These are phyloP conservation scores for Zygosaccharomyces pseudobailii DNA, from an alignment of 1,139 yeast genomes.

Conservation along the genomic window DNA sequence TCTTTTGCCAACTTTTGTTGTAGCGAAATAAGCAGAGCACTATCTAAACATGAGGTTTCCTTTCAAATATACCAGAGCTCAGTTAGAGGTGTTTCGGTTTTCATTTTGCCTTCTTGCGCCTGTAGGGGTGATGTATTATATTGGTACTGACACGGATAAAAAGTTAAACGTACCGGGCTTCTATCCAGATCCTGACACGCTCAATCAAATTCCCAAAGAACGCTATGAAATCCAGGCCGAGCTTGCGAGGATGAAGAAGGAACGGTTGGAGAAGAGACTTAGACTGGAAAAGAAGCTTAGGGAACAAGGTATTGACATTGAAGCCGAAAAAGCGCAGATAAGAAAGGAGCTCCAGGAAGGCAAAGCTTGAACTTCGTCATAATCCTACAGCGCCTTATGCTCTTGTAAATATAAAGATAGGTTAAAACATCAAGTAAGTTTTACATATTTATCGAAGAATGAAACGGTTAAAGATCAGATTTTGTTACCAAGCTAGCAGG, in stretches of 20 bases:
- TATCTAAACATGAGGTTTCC: constrained; percentile 17
- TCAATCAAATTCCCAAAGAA: constrained; percentile 87
- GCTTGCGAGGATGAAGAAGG: constrained; percentile 76
- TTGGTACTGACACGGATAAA: constrained; percentile 82
- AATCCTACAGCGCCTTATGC: background rate
- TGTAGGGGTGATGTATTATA: constrained; percentile 83
- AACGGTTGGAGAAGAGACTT: constrained; percentile 65
- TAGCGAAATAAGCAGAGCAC: background rate
- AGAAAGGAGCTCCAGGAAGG: constrained; percentile 19
- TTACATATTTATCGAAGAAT: background rate
- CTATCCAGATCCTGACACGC: constrained; percentile 94
- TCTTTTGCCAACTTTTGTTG: background rate
- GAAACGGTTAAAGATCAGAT: background rate
- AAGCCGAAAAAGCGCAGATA: constrained; percentile 37
- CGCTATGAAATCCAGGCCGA: constrained; percentile 90
- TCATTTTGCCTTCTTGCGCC: constrained; percentile 85
- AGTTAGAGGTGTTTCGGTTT: constrained; percentile 69
- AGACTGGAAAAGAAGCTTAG: constrained; percentile 69
- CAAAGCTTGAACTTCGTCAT: background rate
- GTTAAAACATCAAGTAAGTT: background rate
- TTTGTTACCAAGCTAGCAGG: background rate
- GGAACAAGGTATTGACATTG: constrained; percentile 57
- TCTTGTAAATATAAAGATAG: background rate
- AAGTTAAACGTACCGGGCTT: constrained; percentile 92
- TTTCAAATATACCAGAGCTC: constrained; percentile 44